Evolutionary conservation across 352 stramenopile genomes (phyloP).

Genomic region (Halophytophthora batemanensis): DNA sequence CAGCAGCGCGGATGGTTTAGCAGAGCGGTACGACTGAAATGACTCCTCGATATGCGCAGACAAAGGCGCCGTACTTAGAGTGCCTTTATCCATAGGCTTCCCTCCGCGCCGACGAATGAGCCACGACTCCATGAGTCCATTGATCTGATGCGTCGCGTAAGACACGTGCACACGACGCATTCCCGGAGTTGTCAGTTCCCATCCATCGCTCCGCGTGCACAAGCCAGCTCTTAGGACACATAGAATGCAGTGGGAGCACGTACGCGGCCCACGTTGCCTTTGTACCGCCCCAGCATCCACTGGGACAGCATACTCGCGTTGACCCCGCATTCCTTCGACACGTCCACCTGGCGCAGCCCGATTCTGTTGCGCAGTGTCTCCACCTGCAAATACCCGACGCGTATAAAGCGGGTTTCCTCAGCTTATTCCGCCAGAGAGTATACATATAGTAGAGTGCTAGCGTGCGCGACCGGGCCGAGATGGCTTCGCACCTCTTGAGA

Average conservation of each 20-base stretch:
- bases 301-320: conserved; percentile 86
- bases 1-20: background rate
- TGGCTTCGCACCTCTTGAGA: conserved; percentile 52
- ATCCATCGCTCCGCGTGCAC: too few relatives aligned
- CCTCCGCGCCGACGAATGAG: conserved; percentile 74
- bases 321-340: conserved; percentile 83
- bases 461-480: background rate
- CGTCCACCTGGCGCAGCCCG: conserved; percentile 74
- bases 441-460: too few relatives aligned
- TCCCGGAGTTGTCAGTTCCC: too few relatives aligned
- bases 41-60: too few relatives aligned
- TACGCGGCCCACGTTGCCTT: conserved; percentile 77
- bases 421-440: too few relatives aligned
- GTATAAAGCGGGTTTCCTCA: too few relatives aligned
- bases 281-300: conserved; percentile 86
- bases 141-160: too few relatives aligned
- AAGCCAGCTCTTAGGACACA: too few relatives aligned
- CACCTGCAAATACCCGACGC: too few relatives aligned
- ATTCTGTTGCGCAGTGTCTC: conserved; percentile 70
- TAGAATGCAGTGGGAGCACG: conserved; percentile 1
- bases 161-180: too few relatives aligned
- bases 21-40: background rate
- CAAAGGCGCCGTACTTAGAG: conserved; percentile 42
- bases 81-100: conserved; percentile 77
- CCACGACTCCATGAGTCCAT: conserved; percentile 84